A percentile compares a stretch with the other conserved stretches of the same genome.
Conservation (phyloP, 1,139 yeast species). For the Schwanniomyces etchellsii region DNA sequence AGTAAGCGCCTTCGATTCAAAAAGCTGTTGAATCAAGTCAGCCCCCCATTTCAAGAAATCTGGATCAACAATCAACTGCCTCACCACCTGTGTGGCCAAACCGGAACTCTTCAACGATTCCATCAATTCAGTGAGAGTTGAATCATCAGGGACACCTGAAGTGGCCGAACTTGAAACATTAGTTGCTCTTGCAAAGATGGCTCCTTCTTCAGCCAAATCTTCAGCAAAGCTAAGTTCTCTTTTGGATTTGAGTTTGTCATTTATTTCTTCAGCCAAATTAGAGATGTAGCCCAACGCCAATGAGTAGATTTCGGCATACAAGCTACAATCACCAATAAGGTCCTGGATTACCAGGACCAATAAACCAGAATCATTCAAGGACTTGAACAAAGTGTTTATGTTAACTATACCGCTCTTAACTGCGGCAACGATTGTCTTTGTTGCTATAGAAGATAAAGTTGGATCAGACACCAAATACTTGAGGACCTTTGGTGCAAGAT, state of each 20-base stretch:
- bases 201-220: slow-evolving; percentile 5
- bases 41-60: slow-evolving; percentile 39
- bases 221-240: slow-evolving; percentile 15
- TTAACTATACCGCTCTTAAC: slow-evolving; percentile 32
- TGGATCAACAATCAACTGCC: slow-evolving; percentile 34
- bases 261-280: slow-evolving; percentile 26
- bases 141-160: slow-evolving; percentile 4
- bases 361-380: slow-evolving; percentile 41
- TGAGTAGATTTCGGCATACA: slow-evolving; percentile 37
- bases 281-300: slow-evolving; percentile 27
- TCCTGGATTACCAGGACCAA: slow-evolving; percentile 33
- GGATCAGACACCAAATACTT: slow-evolving; percentile 28
- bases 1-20: slow-evolving; percentile 26
- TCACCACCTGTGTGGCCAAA: slow-evolving; percentile 37
- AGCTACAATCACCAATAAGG: slow-evolving; percentile 35
- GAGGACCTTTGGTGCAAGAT: slow-evolving; percentile 34
- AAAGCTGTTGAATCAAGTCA: slow-evolving; percentile 27
- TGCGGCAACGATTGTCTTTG: slow-evolving; percentile 22
- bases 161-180: too few species aligned
- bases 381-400: slow-evolving; percentile 33
- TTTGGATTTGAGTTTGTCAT: slow-evolving; percentile 12
- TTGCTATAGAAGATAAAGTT: slow-evolving; percentile 24
- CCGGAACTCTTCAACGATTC: slow-evolving; percentile 43
- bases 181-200: slow-evolving; percentile 5
- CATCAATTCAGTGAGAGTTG: slow-evolving; percentile 32